Base-by-base conservation (phyloP, 257 asterid genomes). In the Craterostigma plantagineum region DNA sequence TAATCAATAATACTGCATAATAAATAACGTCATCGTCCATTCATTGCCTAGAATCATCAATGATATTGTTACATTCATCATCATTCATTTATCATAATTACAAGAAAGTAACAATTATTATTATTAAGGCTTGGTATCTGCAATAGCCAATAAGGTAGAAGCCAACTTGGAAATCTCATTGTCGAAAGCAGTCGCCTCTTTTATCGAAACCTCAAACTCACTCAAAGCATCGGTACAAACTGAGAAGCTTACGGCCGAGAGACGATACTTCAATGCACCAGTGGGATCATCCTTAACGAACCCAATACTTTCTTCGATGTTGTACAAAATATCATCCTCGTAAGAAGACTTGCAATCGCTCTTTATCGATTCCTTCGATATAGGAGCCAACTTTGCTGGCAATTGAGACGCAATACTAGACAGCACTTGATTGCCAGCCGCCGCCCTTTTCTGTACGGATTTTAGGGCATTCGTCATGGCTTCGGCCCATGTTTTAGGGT, bases 381-480 rank as follows among this genome's bases (percentile, higher is more conserved):
- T 4, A 27, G 10, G 12, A 27, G 1, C 16, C 48, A 43, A 8
- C 1, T 43, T 33, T 33, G 48, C 30, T 13, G 48, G 48, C 30
- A 43, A 12, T 3, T 15, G 7, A 27, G 48, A 15, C 13, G 2
- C 48, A 9, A 43, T 12, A 30, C 33, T 3, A 13, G 17, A 27
- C 33, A 33, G 30, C n/a, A 43, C 23, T 6, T 10, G 1, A 7
- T 16, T 43, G 9, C 48, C 48, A 30, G 30, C 1, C 48, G 17
- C 13, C 1, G 34, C 30, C 33, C 9, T 43, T 30, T 1, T 30
- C 33, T 9, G 3, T 11, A 33, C 30, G 12, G 34, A 3, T 33
- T 43, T 16, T 1, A 43, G 30, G 33, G 33, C 48, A 33, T 43
- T 43, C 30, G 48, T 43, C 33, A 43, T 43, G 30, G 48, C 48